Evolutionary conservation across 2,329 filamentous ascomycete species (phyloP).

Genomic region (Colletotrichum shisoi): DNA sequence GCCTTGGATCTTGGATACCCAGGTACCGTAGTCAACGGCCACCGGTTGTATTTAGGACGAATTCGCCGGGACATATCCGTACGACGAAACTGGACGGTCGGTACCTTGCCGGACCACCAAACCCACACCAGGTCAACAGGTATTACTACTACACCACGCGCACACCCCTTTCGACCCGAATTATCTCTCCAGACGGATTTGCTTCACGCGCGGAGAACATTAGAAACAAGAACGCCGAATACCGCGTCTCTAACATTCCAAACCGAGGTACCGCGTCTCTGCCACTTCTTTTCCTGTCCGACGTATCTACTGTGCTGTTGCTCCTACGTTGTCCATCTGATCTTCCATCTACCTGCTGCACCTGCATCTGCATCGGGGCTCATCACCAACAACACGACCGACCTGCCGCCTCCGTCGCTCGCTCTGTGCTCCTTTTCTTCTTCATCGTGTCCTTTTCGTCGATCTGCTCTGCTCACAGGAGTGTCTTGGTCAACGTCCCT

Average conservation of each 20-base stretch:
- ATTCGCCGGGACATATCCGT: slow-evolving; percentile 27
- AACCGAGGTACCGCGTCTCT: background rate
- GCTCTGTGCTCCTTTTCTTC: slow-evolving; percentile 5
- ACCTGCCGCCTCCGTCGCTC: background rate
- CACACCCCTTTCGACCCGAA: background rate
- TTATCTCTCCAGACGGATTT: slow-evolving; percentile 5
- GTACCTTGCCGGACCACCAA: slow-evolving; percentile 3
- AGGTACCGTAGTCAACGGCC: slow-evolving; percentile 21
- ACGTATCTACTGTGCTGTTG: too few relatives aligned
- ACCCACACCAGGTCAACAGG: slow-evolving; percentile 8
- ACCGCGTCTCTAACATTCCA: background rate
- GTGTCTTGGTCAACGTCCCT: background rate
- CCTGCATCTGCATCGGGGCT: background rate
- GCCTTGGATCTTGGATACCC: slow-evolving; percentile 2
- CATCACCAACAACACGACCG: background rate
- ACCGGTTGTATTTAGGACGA: slow-evolving; percentile 33
- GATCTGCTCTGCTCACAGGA: background rate
- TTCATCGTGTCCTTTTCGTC: slow-evolving; percentile 5
- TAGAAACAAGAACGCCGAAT: slow-evolving; percentile 7
- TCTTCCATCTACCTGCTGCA: background rate
- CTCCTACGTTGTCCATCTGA: background rate
- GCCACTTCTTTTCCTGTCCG: background rate
- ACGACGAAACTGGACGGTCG: slow-evolving; percentile 20
- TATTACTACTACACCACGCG: background rate
- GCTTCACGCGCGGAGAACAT: slow-evolving; percentile 16